Percentiles rank a stretch among this genome's conserved stretches.
Evolutionary conservation across 306 rosid species (phyloP).

Genomic region (Fragaria vesca): DNA sequence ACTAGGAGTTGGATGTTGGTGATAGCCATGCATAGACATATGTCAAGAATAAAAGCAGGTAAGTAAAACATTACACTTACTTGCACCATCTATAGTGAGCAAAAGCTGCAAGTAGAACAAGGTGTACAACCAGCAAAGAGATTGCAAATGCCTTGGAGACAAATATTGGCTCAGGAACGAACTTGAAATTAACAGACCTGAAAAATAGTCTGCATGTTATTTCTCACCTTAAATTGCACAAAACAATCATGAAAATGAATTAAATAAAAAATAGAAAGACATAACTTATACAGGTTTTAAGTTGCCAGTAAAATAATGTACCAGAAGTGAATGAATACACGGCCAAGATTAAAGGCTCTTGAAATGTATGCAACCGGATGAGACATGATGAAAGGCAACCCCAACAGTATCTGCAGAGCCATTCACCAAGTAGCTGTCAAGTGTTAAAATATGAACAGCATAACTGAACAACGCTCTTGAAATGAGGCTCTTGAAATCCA

Average conservation of each 20-base stretch:
- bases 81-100: conserved; percentile 92
- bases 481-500: conserved; percentile 38
- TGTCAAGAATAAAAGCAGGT: not conserved
- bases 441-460: conserved; percentile 33
- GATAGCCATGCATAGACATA: not conserved
- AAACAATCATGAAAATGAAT: not conserved
- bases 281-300: conserved; percentile 15
- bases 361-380: conserved; percentile 80
- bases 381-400: conserved; percentile 79
- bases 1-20: not conserved
- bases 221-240: conserved; percentile 19
- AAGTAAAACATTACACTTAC: conserved; percentile 49
- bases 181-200: conserved; percentile 98
- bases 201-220: conserved; percentile 34
- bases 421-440: conserved; percentile 37
- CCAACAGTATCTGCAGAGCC: conserved; percentile 76
- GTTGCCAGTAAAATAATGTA: conserved; percentile 32
- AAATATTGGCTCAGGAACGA: conserved; percentile 79
- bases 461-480: conserved; percentile 32
- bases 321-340: conserved; percentile 96
- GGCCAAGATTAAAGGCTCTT: conserved; percentile 90
- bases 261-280: not conserved
- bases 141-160: conserved; percentile 77
- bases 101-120: conserved; percentile 53
- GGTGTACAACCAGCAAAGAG: conserved; percentile 72